phyloP scores from a whole-genome alignment of 2,329 filamentous ascomycete species.

The Pseudopyricularia cyperi region DNA sequence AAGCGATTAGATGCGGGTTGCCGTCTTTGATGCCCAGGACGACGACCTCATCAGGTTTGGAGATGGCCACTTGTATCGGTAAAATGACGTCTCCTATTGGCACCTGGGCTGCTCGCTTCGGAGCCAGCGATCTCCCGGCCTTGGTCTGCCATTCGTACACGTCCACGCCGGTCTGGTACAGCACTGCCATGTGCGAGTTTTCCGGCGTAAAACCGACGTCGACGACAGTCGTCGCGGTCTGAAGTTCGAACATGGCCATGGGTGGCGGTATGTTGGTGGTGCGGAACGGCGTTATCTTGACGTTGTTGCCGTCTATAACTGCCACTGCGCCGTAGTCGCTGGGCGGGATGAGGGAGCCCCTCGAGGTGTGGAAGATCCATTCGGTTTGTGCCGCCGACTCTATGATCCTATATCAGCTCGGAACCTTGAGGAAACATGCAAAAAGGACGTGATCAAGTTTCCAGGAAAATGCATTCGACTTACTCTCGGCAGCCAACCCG shows the following conservation, averaged over 20 bases:
- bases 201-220: constrained; percentile 63
- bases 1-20: not conserved
- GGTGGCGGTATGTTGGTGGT: constrained; percentile 81
- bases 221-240: constrained; percentile 46
- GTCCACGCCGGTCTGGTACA: constrained; percentile 54
- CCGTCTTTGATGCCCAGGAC: not conserved
- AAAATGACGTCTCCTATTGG: not conserved
- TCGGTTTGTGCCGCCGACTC: constrained; percentile 45
- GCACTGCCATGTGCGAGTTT: constrained; percentile 54
- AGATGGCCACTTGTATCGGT: constrained; percentile 12
- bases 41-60: not conserved
- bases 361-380: constrained; percentile 53
- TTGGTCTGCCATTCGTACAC: constrained; percentile 58
- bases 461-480: constrained; percentile 7
- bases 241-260: constrained; percentile 72
- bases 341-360: constrained; percentile 57
- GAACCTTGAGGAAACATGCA: not conserved
- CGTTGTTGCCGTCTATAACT: constrained; percentile 65
- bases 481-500: constrained; percentile 38
- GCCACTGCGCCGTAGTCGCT: constrained; percentile 68
- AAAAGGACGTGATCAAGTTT: not conserved
- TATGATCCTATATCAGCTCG: constrained; percentile 12
- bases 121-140: constrained; percentile 33
- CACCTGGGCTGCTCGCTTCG: constrained; percentile 14
- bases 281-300: constrained; percentile 79